phyloP scores from a whole-genome alignment of 208 protist species.

The Crithidia thermophila region DNA sequence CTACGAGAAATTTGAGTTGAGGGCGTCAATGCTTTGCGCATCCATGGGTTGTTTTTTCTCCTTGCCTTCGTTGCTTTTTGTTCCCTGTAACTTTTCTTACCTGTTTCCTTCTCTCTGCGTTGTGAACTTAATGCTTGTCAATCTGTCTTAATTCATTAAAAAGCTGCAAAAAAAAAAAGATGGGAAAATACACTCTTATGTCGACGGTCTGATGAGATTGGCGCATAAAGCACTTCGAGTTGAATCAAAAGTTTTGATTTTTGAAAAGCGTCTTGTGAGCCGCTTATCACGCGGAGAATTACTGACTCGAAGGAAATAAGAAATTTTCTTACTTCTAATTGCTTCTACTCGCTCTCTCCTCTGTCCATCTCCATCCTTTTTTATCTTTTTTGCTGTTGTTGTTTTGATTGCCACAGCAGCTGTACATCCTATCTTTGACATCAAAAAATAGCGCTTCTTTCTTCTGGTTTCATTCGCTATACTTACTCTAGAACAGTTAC shows the following conservation, averaged over 20 bases:
- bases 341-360: neutral
- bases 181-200: no score
- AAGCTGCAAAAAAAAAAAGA: no score
- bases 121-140: neutral
- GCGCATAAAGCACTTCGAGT: no score
- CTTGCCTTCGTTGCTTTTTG: conserved; percentile 12
- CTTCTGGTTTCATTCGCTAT: neutral
- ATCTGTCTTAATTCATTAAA: neutral
- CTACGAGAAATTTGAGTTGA: no score
- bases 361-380: neutral
- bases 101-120: neutral
- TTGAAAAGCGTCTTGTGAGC: no score
- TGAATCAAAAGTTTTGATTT: no score
- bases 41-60: conserved; percentile 4
- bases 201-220: no score
- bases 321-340: no score
- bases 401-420: neutral
- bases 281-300: no score
- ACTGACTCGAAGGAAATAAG: no score
- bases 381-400: neutral
- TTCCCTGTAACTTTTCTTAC: neutral
- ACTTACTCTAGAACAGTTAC: neutral
- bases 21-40: no score
- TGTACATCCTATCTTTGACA: neutral
- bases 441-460: neutral